phyloP scores from a whole-genome alignment of 2,329 filamentous ascomycete genomes.

The Capronia epimyces region DNA sequence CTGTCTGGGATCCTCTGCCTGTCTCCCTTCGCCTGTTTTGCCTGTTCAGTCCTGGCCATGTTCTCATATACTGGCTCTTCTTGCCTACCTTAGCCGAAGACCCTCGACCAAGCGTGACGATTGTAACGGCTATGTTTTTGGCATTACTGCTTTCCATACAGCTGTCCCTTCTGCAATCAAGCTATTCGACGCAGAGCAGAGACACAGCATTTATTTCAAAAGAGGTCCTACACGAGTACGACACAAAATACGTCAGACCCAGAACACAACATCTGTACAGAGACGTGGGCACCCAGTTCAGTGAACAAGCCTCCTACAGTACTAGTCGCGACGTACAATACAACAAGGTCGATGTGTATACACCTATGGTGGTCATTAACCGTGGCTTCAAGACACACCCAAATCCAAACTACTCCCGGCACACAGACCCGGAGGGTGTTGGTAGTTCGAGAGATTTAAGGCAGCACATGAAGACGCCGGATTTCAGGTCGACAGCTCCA shows the following conservation, averaged over 20 bases:
- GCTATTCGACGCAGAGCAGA: slow-evolving; percentile 77
- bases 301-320: slow-evolving; percentile 37
- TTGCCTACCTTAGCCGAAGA: slow-evolving; percentile 72
- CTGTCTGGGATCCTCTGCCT: slow-evolving; percentile 88
- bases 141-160: slow-evolving; percentile 70
- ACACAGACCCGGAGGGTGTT: slow-evolving; percentile 62
- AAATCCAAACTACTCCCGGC: slow-evolving; percentile 69
- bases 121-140: slow-evolving; percentile 75
- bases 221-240: slow-evolving; percentile 91
- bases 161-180: slow-evolving; percentile 65
- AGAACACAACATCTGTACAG: slow-evolving; percentile 73
- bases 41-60: slow-evolving; percentile 86
- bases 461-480: slow-evolving; percentile 44
- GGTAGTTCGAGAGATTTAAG: slow-evolving; percentile 38
- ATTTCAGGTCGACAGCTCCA: slow-evolving; percentile 39
- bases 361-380: slow-evolving; percentile 59
- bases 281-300: slow-evolving; percentile 74
- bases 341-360: slow-evolving; percentile 58
- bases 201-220: slow-evolving; percentile 80
- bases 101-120: slow-evolving; percentile 74
- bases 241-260: slow-evolving; percentile 91
- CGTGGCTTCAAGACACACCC: slow-evolving; percentile 74
- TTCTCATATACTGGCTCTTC: slow-evolving; percentile 84
- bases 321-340: slow-evolving; percentile 41
- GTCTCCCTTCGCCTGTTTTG: slow-evolving; percentile 77